Conservation (phyloP, 345 rosid species). For the Gossypium mustelinum region DNA sequence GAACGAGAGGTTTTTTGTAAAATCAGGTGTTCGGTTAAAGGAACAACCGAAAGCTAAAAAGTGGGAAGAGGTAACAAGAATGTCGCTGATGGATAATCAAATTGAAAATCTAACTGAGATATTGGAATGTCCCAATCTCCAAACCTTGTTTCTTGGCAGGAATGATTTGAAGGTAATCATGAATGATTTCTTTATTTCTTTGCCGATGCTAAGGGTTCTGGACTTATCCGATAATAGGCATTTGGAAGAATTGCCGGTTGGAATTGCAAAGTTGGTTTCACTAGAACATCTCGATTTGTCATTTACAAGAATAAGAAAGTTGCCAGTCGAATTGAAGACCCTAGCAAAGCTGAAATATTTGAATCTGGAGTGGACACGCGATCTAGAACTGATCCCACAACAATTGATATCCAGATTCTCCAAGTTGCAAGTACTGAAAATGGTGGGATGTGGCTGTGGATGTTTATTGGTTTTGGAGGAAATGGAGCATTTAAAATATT, state of each 20-base stretch:
- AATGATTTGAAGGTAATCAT: background rate
- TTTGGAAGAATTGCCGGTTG: background rate
- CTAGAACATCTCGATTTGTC: background rate
- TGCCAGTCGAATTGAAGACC: background rate
- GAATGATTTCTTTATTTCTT: background rate
- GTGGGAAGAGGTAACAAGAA: slow-evolving; percentile 11
- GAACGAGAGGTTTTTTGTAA: slow-evolving; percentile 3
- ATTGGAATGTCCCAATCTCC: background rate
- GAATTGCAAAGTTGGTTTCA: background rate
- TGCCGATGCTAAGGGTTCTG: background rate
- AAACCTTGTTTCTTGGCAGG: background rate
- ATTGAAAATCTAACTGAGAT: background rate
- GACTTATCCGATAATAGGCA: accelerated
- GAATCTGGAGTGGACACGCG: accelerated
- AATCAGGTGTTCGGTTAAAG: slow-evolving; percentile 10
- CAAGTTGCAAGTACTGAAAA: background rate
- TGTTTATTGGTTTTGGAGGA: background rate
- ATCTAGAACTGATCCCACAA: background rate
- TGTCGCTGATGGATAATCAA: slow-evolving; percentile 16
- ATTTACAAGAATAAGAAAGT: background rate
- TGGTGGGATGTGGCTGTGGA: accelerated
- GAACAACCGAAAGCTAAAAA: slow-evolving; percentile 17
- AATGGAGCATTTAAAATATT: background rate
- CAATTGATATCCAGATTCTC: background rate
- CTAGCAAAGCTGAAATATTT: background rate